Conservation (phyloP, 1,284 basidiomycete genomes). For the Austroboletus niveus region DNA sequence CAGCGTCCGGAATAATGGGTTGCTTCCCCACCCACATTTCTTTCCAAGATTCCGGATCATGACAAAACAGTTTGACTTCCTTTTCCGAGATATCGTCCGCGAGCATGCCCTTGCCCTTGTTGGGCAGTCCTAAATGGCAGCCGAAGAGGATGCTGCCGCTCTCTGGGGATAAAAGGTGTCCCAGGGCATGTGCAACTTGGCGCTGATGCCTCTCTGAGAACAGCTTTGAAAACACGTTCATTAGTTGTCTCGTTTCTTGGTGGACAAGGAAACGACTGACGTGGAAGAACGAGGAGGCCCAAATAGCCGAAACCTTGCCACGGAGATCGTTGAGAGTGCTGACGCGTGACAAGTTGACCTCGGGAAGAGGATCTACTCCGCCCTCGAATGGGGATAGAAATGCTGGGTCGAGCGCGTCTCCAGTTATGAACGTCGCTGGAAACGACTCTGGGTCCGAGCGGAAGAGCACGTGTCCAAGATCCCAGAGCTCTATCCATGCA, state of each 20-base stretch:
- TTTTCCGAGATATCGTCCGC: slow-evolving; percentile 1
- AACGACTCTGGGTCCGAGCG: slow-evolving; percentile 28
- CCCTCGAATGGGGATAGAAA: slow-evolving; percentile 14
- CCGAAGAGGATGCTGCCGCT: slow-evolving; percentile 41
- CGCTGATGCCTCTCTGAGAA: slow-evolving; percentile 39
- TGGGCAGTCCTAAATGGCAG: slow-evolving; percentile 21
- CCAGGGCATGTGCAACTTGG: slow-evolving; percentile 34
- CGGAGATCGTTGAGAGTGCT: slow-evolving; percentile 36
- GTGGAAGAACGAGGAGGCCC: slow-evolving; percentile 42
- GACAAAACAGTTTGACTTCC: slow-evolving; percentile 16
- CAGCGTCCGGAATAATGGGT: neutral
- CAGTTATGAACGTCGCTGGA: slow-evolving; percentile 34
- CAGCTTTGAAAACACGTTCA: slow-evolving; percentile 25
- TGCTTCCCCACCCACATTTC: slow-evolving; percentile 17
- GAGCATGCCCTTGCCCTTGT: slow-evolving; percentile 8
- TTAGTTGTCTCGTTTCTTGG: neutral
- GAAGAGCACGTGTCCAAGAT: slow-evolving; percentile 36
- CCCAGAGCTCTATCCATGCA: slow-evolving; percentile 28
- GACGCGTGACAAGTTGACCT: slow-evolving; percentile 27
- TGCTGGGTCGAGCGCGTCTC: slow-evolving; percentile 29
- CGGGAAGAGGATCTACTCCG: neutral
- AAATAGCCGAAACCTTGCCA: slow-evolving; percentile 38
- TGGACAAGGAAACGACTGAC: slow-evolving; percentile 25
- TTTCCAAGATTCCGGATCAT: slow-evolving; percentile 21
- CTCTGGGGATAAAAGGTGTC: slow-evolving; percentile 35